phyloP scores from a whole-genome alignment of 345 rosid species.

The Eucalyptus tenuipes region DNA sequence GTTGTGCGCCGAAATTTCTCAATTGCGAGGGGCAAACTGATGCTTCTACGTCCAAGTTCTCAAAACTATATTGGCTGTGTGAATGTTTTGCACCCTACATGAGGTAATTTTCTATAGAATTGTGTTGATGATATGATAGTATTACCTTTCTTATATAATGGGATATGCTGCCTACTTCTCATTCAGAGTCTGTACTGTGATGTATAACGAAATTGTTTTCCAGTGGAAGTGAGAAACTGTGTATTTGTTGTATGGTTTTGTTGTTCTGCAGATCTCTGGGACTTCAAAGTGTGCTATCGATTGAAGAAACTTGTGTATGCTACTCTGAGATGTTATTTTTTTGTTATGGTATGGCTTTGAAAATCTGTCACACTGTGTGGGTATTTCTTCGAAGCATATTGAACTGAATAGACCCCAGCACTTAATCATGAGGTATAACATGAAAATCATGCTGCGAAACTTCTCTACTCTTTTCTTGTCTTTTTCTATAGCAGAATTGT shows the following conservation, averaged over 20 bases:
- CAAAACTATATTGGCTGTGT: conserved; percentile 48
- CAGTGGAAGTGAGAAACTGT: background rate
- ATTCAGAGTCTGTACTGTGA: background rate
- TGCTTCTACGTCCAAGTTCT: conserved; percentile 14
- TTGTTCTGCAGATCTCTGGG: conserved; percentile 48
- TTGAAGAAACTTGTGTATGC: conserved; percentile 65
- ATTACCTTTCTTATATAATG: background rate
- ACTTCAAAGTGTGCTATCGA: conserved; percentile 63
- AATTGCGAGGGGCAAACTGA: conserved; percentile 24
- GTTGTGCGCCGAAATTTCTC: conserved; percentile 24
- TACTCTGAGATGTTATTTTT: background rate
- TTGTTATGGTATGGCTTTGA: background rate
- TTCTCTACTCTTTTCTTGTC: background rate
- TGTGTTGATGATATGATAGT: background rate
- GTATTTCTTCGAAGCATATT: background rate
- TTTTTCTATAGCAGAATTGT: background rate
- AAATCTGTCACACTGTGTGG: background rate
- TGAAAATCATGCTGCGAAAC: no score
- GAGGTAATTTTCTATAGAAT: background rate
- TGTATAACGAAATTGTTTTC: background rate
- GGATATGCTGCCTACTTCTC: background rate
- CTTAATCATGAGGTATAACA: background rate
- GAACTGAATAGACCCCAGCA: background rate
- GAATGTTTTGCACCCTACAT: conserved; percentile 55
- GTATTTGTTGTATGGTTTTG: background rate